Evolutionary conservation across 495 filamentous ascomycete genomes (phyloP).

Genomic region (Aspergillus nidulans): DNA sequence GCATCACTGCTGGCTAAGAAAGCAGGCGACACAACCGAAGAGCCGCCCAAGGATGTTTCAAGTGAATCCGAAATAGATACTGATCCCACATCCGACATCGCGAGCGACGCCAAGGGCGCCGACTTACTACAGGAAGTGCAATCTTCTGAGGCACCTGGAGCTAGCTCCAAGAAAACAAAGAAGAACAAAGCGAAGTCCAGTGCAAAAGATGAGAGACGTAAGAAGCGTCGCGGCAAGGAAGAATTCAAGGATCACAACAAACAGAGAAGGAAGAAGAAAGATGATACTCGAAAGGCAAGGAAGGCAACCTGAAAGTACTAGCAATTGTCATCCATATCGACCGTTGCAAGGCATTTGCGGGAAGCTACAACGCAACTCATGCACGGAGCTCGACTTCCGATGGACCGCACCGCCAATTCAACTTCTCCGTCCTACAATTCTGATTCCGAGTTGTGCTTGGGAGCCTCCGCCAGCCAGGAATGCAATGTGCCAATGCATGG

Average conservation of each 20-base stretch:
- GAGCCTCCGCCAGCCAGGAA: neutral
- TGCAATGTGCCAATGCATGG: neutral
- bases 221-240: conserved; percentile 28
- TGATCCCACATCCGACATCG: conserved; percentile 18
- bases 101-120: conserved; percentile 20
- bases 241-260: conserved; percentile 28
- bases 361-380: neutral
- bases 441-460: neutral
- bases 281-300: conserved; percentile 17
- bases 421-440: neutral
- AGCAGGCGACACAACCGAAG: conserved; percentile 16
- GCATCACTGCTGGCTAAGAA: conserved; percentile 41
- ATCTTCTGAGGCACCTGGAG: neutral
- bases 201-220: conserved; percentile 22
- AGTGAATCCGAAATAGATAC: conserved; percentile 21
- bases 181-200: conserved; percentile 16
- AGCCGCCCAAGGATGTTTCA: conserved; percentile 13
- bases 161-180: conserved; percentile 19
- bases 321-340: neutral
- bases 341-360: neutral
- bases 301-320: conserved; percentile 17
- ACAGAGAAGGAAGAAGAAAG: conserved; percentile 38
- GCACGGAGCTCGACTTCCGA: neutral
- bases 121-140: conserved; percentile 1
- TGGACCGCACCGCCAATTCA: neutral